phyloP scores from a whole-genome alignment of 495 filamentous ascomycete genomes.

The Penicillium cinerascens region DNA sequence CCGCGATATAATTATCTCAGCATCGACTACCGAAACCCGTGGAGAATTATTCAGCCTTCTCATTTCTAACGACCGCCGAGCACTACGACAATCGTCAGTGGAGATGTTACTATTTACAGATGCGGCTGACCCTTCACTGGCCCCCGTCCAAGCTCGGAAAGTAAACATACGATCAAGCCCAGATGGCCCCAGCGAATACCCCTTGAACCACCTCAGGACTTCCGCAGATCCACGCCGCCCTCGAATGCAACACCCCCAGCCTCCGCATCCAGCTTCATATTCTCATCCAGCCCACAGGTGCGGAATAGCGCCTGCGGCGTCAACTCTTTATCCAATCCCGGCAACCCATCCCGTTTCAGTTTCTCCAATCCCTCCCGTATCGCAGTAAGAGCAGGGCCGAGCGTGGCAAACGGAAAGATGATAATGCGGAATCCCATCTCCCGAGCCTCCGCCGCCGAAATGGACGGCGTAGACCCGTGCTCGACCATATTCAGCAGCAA shows the following conservation, averaged over 20 bases:
- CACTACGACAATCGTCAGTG: background rate
- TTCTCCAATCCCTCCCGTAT: slow-evolving; percentile 48
- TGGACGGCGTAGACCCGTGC: slow-evolving; percentile 56
- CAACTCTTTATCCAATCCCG: slow-evolving; percentile 43
- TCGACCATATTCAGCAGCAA: slow-evolving; percentile 65
- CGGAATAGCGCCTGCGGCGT: slow-evolving; percentile 53
- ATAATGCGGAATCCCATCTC: slow-evolving; percentile 62
- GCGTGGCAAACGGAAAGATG: slow-evolving; percentile 55
- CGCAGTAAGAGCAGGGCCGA: slow-evolving; percentile 51
- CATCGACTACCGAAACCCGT: background rate
- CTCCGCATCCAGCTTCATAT: slow-evolving; percentile 52
- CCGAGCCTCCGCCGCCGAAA: slow-evolving; percentile 55
- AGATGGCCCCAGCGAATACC: background rate
- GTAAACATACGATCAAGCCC: background rate
- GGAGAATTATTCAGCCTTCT: background rate
- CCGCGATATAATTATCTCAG: background rate
- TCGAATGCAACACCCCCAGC: slow-evolving; percentile 53
- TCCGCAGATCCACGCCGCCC: slow-evolving; percentile 34
- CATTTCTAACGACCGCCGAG: background rate
- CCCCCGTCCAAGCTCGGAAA: background rate
- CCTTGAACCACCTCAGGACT: slow-evolving; percentile 6
- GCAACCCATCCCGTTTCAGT: slow-evolving; percentile 48
- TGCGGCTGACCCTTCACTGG: slow-evolving; percentile 5
- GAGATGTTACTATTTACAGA: slow-evolving; percentile 21
- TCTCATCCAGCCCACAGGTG: slow-evolving; percentile 57